phyloP scores from a whole-genome alignment of 495 filamentous ascomycete species.

The Penicillium cosmopolitanum region DNA sequence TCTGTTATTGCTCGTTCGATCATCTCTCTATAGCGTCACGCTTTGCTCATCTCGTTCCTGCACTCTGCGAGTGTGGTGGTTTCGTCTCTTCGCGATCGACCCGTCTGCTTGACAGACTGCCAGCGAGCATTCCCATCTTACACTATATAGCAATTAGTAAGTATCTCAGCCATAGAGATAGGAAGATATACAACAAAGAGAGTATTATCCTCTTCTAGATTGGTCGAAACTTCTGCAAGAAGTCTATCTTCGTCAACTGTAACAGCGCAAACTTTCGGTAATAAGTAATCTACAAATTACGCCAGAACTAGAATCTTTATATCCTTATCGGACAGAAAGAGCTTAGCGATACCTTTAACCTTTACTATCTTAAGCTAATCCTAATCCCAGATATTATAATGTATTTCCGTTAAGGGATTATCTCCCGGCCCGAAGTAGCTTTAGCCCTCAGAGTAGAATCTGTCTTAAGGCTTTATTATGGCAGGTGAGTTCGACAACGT shows the following conservation, averaged over 20 bases:
- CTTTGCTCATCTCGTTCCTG: too few species aligned
- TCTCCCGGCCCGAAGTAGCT: constrained; percentile 18
- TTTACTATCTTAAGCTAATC: constrained; percentile 24
- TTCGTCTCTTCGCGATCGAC: too few species aligned
- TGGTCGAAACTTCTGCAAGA: constrained; percentile 24
- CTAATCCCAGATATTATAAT: constrained; percentile 31
- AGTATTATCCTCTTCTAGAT: constrained; percentile 26
- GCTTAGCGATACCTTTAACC: constrained; percentile 29
- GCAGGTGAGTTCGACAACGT: too few species aligned
- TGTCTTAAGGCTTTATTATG: constrained; percentile 11
- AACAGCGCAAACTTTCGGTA: constrained; percentile 21
- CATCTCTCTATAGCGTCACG: too few species aligned
- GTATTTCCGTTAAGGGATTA: constrained; percentile 11
- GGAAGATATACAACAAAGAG: constrained; percentile 26
- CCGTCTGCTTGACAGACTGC: too few species aligned
- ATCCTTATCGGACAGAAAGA: constrained; percentile 25
- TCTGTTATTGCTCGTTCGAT: too few species aligned
- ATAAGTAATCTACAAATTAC: constrained; percentile 23
- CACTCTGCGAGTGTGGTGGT: too few species aligned
- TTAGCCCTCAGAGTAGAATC: constrained; percentile 25
- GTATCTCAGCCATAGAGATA: constrained; percentile 16
- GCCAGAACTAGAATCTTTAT: constrained; percentile 17
- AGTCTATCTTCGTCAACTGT: constrained; percentile 27
- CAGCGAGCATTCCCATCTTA: too few species aligned
- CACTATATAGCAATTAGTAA: constrained; percentile 19